Evolutionary conservation across 2,329 filamentous ascomycete species (phyloP).

Genomic region (Ophiosphaerella korrae): DNA sequence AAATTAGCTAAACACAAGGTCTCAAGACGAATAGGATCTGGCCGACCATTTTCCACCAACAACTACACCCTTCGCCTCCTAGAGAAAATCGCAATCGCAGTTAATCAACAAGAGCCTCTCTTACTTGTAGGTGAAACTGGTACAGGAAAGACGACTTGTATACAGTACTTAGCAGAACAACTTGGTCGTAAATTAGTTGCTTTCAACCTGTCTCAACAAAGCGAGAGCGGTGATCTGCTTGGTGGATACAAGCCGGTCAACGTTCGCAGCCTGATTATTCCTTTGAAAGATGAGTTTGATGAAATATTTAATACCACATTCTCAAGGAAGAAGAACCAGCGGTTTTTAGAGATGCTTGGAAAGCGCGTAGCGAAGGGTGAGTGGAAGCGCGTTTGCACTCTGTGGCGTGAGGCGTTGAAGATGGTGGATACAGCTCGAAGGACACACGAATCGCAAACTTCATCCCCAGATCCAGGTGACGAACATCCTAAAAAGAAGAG

Average conservation of each 20-base stretch:
- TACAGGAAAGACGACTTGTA: constrained; percentile 95
- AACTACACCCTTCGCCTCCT: constrained; percentile 81
- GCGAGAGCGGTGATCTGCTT: constrained; percentile 91
- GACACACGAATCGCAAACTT: constrained; percentile 48
- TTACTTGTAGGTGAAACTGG: constrained; percentile 98
- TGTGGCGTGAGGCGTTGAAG: constrained; percentile 87
- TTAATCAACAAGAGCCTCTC: constrained; percentile 84
- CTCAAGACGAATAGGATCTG: constrained; percentile 45
- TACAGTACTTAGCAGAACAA: constrained; percentile 86
- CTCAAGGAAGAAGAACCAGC: constrained; percentile 81
- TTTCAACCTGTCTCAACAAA: constrained; percentile 97
- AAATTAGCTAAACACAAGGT: constrained; percentile 52
- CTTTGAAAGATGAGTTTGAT: constrained; percentile 92
- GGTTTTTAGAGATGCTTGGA: constrained; percentile 77
- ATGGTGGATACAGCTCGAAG: constrained; percentile 70
- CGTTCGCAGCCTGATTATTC: constrained; percentile 82
- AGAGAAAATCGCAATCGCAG: constrained; percentile 84
- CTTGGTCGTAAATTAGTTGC: constrained; percentile 86
- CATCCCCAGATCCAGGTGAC: constrained; percentile 48
- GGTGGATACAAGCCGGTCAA: constrained; percentile 98
- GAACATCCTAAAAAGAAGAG: constrained; percentile 76
- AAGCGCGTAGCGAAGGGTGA: constrained; percentile 81
- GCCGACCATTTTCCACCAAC: constrained; percentile 81
- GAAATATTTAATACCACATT: constrained; percentile 88
- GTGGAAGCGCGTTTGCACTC: constrained; percentile 82